Conservation (phyloP, 2,329 filamentous ascomycete genomes). For the Falciphora oryzae region DNA sequence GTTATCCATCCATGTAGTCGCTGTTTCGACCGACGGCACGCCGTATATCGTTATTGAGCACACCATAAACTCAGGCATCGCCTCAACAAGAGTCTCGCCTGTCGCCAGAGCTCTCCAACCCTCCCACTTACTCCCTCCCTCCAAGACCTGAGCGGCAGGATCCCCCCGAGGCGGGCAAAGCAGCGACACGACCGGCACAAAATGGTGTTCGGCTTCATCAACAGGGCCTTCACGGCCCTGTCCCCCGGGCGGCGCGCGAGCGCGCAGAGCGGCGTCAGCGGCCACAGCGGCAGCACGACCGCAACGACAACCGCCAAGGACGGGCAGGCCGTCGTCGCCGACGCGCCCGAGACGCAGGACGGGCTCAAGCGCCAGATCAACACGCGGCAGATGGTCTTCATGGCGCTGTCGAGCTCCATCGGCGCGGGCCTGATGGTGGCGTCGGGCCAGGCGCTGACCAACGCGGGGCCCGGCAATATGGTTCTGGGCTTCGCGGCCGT, state of each 20-base stretch:
- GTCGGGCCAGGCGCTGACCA: conserved; percentile 60
- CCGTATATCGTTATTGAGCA: neutral
- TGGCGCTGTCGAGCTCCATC: conserved; percentile 56
- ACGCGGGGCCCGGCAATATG: conserved; percentile 64
- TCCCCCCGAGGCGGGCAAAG: too few species aligned
- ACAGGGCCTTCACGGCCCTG: neutral
- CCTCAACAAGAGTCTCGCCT: neutral
- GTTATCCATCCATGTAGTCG: neutral
- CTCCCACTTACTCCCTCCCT: neutral
- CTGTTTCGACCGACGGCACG: too few species aligned
- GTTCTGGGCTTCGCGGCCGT: conserved; percentile 69
- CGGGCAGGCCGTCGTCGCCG: conserved; percentile 23
- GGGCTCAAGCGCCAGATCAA: conserved; percentile 65
- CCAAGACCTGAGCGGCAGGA: too few species aligned
- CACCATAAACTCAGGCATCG: neutral
- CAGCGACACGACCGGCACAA: neutral
- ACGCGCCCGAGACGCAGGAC: conserved; percentile 46
- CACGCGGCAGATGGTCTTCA: conserved; percentile 61
- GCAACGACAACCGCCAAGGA: too few species aligned
- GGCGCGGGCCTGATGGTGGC: conserved; percentile 69
- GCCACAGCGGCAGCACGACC: neutral
- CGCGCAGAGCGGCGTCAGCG: neutral
- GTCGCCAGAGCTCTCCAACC: neutral
- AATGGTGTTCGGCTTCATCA: neutral
- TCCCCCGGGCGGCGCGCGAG: neutral